Evolutionary conservation across 2,329 filamentous ascomycete species (phyloP).

Genomic region (Bipolaris cookei): DNA sequence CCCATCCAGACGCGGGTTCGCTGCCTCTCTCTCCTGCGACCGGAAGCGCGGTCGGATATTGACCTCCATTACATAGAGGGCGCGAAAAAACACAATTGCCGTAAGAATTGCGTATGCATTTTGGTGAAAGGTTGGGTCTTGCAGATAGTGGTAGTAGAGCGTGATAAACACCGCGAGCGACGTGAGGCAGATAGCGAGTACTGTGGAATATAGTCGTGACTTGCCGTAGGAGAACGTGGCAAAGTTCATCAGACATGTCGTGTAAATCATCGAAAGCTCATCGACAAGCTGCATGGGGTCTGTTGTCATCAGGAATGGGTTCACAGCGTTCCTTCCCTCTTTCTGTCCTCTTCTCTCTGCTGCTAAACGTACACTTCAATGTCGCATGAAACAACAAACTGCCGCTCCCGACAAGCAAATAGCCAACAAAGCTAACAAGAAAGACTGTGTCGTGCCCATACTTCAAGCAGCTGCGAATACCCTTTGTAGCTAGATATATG

Average conservation of each 20-base stretch:
- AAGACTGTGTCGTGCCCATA: constrained; percentile 80
- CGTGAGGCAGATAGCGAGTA: constrained; percentile 65
- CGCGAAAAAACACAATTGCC: constrained; percentile 70
- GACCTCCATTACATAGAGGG: constrained; percentile 78
- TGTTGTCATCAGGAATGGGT: constrained; percentile 63
- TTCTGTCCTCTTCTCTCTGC: neutral
- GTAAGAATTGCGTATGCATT: constrained; percentile 78
- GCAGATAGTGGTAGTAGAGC: constrained; percentile 78
- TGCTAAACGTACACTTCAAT: constrained; percentile 61
- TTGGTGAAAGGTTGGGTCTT: constrained; percentile 84
- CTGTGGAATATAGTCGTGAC: constrained; percentile 56
- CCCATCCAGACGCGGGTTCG: constrained; percentile 32
- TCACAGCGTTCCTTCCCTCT: neutral
- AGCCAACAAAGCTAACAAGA: constrained; percentile 68
- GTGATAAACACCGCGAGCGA: constrained; percentile 70
- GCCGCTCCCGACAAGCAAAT: constrained; percentile 65
- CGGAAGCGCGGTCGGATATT: constrained; percentile 64
- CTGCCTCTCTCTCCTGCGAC: constrained; percentile 49
- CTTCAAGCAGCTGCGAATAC: constrained; percentile 73
- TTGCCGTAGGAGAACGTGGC: constrained; percentile 77
- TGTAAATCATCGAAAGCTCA: constrained; percentile 75
- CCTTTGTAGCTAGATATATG: constrained; percentile 76
- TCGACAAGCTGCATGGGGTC: constrained; percentile 75
- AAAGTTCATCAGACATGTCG: constrained; percentile 70
- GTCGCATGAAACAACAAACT: constrained; percentile 70